Evolutionary conservation across 805 yeast species (phyloP).

Genomic region (Saturnispora dispora): DNA sequence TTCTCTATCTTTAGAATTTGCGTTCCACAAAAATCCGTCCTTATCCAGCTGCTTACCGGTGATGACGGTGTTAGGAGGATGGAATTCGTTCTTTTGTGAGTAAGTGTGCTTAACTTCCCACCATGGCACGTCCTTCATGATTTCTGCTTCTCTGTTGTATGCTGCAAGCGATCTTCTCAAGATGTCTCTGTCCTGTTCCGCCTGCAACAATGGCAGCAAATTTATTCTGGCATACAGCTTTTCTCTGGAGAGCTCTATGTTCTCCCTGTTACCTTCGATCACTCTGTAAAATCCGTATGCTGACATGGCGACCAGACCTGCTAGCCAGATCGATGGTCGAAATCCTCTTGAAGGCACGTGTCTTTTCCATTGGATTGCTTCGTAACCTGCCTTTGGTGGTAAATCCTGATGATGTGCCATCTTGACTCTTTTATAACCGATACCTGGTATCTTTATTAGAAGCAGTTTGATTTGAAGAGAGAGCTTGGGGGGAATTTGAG

Average conservation of each 20-base stretch:
- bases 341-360: conserved; percentile 80
- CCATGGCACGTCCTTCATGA: conserved; percentile 54
- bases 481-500: neutral
- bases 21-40: conserved; percentile 22
- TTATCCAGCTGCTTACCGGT: conserved; percentile 29
- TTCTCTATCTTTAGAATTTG: conserved; percentile 26
- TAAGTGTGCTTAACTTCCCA: conserved; percentile 45
- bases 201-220: conserved; percentile 63
- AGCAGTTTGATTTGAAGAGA: neutral
- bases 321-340: conserved; percentile 64
- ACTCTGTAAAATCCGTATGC: conserved; percentile 65
- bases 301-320: conserved; percentile 53
- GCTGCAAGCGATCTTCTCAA: conserved; percentile 64
- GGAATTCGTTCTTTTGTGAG: conserved; percentile 27
- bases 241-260: conserved; percentile 67
- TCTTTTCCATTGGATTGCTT: conserved; percentile 82
- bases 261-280: conserved; percentile 62
- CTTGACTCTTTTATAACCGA: neutral
- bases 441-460: neutral
- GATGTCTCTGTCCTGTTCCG: conserved; percentile 72
- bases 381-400: conserved; percentile 83
- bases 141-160: conserved; percentile 58
- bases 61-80: conserved; percentile 30
- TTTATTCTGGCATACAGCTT: conserved; percentile 68
- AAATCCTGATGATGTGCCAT: conserved; percentile 52